Conservation (phyloP, 352 stramenopile genomes). For the Phytopythium montanum region DNA sequence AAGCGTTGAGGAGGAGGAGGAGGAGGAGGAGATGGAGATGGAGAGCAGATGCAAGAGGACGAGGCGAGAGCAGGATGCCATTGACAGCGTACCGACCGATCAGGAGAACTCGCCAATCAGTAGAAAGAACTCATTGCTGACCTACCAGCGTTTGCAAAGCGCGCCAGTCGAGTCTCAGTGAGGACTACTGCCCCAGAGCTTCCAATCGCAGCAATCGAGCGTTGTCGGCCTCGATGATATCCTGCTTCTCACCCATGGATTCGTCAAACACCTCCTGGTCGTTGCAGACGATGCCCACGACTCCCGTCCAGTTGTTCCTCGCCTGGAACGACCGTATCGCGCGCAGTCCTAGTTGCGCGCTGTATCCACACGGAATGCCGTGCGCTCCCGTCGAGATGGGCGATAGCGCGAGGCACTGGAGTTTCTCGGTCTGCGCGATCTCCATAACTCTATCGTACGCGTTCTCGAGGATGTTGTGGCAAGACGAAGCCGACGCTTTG, state of each 20-base stretch:
- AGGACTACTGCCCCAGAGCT: background rate
- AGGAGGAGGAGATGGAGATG: no score
- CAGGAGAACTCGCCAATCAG: no score
- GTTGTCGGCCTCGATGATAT: slow-evolving; percentile 31
- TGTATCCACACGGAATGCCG: slow-evolving; percentile 20
- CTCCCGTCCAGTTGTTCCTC: slow-evolving; percentile 30
- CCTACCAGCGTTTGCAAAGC: background rate
- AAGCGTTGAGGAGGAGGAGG: no score
- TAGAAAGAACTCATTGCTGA: no score
- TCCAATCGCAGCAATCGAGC: background rate
- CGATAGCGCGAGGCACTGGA: slow-evolving; percentile 42
- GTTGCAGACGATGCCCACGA: slow-evolving; percentile 31
- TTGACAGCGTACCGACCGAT: no score
- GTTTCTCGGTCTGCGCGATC: slow-evolving; percentile 29
- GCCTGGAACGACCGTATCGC: slow-evolving; percentile 36
- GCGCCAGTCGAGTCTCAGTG: background rate
- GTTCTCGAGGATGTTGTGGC: slow-evolving; percentile 28
- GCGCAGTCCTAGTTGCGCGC: slow-evolving; percentile 37
- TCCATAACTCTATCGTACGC: slow-evolving; percentile 43
- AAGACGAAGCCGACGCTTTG: slow-evolving; percentile 19
- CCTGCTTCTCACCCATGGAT: slow-evolving; percentile 16
- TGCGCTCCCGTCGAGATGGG: slow-evolving; percentile 61
- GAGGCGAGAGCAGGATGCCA: no score
- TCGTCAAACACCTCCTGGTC: slow-evolving; percentile 23
- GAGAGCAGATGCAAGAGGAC: no score